Base-by-base conservation (phyloP, 78 protist species). In the Creolimax fragrantissima region DNA sequence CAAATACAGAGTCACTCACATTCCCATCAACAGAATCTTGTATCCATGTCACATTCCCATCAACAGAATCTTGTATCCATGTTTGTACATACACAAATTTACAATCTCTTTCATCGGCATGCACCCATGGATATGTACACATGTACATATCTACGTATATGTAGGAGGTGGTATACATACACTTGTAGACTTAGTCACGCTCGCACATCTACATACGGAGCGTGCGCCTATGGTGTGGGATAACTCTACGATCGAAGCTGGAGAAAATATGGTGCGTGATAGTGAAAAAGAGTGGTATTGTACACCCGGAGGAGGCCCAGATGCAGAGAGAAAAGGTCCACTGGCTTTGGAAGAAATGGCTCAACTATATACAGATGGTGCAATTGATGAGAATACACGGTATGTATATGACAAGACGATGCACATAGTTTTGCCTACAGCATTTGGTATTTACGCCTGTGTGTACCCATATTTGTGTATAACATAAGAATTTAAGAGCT, bases 211-310 rank as follows among this genome's bases (percentile, higher is more conserved):
- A 11, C 93, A 93, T 92, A 39, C n/a, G 5, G 92, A 90, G 83
- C 44, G 95, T 37, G 92, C 92, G 6, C 42, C 42, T 58, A 44
- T 58, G n/a, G 89, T 35, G 4, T 2, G 35, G 24, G 81, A 89
- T 32, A 2, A 81, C 44, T 90, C 90, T 66, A 45, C 91, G n/a
- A 85, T 95, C 85, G 94, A 93, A 85, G 93, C 93, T 3, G 95
- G 94, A 39, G 92, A 41, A 3, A 92, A 74, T 41, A 92, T n/a
- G 58, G 5, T 86, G 5, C 24, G 67, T 4, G 42, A 44, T 3
- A 35, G 35, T 32, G 92, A 88, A 17, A 42, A 41, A n/a, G 96
- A 95, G 88, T 95, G 96, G 96, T 95, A 86, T 91, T 95, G 93
- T 83, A 66, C 67, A 6, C 74, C 74, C 74, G 24, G 74, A 39